A percentile compares a stretch with the other conserved stretches of the same genome.
Evolutionary conservation across 2,329 filamentous ascomycete species (phyloP).

Genomic region (Colletotrichum siamense): DNA sequence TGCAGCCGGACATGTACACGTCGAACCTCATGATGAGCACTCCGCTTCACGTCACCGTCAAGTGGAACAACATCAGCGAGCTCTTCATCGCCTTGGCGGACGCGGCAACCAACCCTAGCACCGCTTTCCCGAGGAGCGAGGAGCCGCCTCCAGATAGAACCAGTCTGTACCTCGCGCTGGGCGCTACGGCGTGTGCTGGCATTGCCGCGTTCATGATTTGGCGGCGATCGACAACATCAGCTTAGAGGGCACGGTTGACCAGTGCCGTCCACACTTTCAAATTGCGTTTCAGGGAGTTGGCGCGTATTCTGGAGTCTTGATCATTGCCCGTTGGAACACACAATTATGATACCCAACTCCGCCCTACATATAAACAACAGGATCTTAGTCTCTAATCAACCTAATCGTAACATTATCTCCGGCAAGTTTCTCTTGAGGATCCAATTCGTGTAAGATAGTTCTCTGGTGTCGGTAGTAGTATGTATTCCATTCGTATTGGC

Average conservation of each 20-base stretch:
- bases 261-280: background rate
- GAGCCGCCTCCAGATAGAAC: slow-evolving; percentile 86
- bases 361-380: slow-evolving; percentile 2
- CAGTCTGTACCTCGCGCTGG: slow-evolving; percentile 83
- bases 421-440: background rate
- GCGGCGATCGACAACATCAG: slow-evolving; percentile 60
- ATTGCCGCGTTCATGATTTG: slow-evolving; percentile 71
- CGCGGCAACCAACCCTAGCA: slow-evolving; percentile 87
- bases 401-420: background rate
- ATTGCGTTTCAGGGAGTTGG: slow-evolving; percentile 17
- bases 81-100: slow-evolving; percentile 92
- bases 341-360: slow-evolving; percentile 24
- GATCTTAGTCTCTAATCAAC: slow-evolving; percentile 10
- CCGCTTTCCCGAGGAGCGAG: slow-evolving; percentile 87
- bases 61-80: slow-evolving; percentile 92
- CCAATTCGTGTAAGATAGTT: background rate
- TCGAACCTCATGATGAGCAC: slow-evolving; percentile 84
- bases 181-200: slow-evolving; percentile 70
- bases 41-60: slow-evolving; percentile 92
- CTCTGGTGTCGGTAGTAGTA: background rate
- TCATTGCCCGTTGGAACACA: background rate
- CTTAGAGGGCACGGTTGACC: slow-evolving; percentile 23
- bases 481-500: background rate
- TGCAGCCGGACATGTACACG: slow-evolving; percentile 93
- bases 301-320: background rate